Base-by-base conservation (phyloP, 176 grass and related monocot genomes). In the Elaeis guineensis region DNA sequence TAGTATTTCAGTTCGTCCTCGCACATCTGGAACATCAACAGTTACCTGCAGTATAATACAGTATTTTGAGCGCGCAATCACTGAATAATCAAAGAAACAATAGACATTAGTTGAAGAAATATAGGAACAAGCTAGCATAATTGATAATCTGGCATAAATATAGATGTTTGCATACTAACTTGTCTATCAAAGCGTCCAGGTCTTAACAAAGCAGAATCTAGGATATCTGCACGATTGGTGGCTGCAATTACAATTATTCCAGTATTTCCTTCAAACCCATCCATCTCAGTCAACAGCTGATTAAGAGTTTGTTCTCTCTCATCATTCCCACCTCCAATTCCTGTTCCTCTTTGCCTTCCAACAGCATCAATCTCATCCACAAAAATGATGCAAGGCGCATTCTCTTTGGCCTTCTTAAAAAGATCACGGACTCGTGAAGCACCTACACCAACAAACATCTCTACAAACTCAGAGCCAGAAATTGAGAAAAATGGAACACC, bases 401-500 rank as follows among this genome's bases (percentile, higher is more conserved):
- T 62, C 30, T 62, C 60, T 62, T 62, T 62, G 0, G 60, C 60
- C 60, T 62, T 62, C 60, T 62, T 62, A 19, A 62, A 62, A 62
- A 62, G 60, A 48, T 62, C 60, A 62, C 60, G 60, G 44, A 62
- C 60, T 44, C 60, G 28, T 19, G 60, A 62, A 20, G 60, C 60
- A 62, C 60, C 60, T 3, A 62, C 60, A 21, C 60, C 60, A 14
- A 62, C 60, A 49, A 62, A 62, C 60, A 62, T 62, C 30, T 62
- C 60, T 49, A 62, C 60, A 49, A 62, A 62, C 29, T 62, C 60
- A 48, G 60, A 62, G 3, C 60, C 60, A 19, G 60, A 62, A 44
- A 63, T 63, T 50, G 61, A 63, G 35, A 63, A 63, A 49, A 63
- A 63, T 21, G 61, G 61, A 39, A 63, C 61, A 63, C 61, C 61